Conservation (phyloP, 2,329 filamentous ascomycete genomes). For the Chaetomium sp. region DNA sequence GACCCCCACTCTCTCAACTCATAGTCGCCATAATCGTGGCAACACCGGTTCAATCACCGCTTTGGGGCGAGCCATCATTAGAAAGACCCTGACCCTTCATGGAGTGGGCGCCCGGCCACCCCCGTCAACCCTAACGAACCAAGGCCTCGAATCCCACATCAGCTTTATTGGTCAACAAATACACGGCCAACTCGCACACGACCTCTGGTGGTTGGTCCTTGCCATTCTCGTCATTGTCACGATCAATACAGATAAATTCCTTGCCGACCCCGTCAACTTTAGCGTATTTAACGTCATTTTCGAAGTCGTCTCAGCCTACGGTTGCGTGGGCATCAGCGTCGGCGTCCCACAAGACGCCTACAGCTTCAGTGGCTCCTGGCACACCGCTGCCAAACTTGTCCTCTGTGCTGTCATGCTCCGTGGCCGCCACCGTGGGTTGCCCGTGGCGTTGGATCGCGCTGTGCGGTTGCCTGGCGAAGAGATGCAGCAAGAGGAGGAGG, state of each 20-base stretch:
- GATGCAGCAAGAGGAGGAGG: conserved; percentile 35
- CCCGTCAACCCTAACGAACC: conserved; percentile 5
- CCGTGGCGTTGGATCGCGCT: conserved; percentile 50
- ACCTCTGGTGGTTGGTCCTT: conserved; percentile 58
- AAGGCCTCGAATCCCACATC: conserved; percentile 34
- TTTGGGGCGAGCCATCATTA: conserved; percentile 27
- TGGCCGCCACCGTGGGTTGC: conserved; percentile 48
- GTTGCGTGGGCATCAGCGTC: conserved; percentile 52
- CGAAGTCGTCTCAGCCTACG: conserved; percentile 51
- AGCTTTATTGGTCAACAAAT: conserved; percentile 50
- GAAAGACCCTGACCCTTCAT: conserved; percentile 34
- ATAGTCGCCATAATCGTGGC: conserved; percentile 6
- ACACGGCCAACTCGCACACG: conserved; percentile 55
- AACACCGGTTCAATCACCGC: background rate
- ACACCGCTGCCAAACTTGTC: conserved; percentile 48
- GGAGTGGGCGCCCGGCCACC: conserved; percentile 36
- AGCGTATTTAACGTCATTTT: conserved; percentile 54
- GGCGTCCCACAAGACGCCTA: conserved; percentile 46
- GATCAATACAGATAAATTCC: conserved; percentile 50
- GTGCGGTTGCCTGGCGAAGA: conserved; percentile 35
- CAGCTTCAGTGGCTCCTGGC: conserved; percentile 50
- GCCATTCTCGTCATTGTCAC: conserved; percentile 54
- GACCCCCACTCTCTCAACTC: background rate
- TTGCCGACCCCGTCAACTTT: conserved; percentile 44
- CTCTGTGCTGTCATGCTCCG: conserved; percentile 51